phyloP scores from a whole-genome alignment of 2,329 filamentous ascomycete species.

The Phyllosticta citrichinensis region DNA sequence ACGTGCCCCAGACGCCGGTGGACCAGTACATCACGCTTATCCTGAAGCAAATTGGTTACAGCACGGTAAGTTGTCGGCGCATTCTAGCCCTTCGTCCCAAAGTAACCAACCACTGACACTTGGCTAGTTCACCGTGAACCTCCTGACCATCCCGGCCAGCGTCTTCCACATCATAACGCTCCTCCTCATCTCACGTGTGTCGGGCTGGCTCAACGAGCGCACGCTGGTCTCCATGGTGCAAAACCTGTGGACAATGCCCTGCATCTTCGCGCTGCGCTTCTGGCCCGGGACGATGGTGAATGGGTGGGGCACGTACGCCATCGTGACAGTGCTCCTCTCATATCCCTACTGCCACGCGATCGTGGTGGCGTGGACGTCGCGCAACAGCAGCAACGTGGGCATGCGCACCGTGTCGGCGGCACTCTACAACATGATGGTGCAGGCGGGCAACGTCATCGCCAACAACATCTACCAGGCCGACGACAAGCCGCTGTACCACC shows the following conservation, averaged over 20 bases:
- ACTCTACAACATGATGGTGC: slow-evolving; percentile 36
- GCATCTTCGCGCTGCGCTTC: slow-evolving; percentile 42
- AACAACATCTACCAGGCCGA: slow-evolving; percentile 41
- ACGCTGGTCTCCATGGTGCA: slow-evolving; percentile 39
- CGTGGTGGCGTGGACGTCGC: slow-evolving; percentile 29
- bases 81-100: background rate
- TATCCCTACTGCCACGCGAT: slow-evolving; percentile 45
- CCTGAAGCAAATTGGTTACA: slow-evolving; percentile 47
- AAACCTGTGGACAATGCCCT: slow-evolving; percentile 51
- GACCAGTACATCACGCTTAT: slow-evolving; percentile 45
- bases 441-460: slow-evolving; percentile 37
- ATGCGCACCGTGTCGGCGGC: slow-evolving; percentile 32
- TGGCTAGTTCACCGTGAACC: slow-evolving; percentile 45
- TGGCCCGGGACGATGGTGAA: slow-evolving; percentile 35
- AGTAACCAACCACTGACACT: background rate
- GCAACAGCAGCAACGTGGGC: slow-evolving; percentile 30
- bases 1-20: slow-evolving; percentile 44
- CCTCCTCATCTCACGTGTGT: slow-evolving; percentile 35
- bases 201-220: slow-evolving; percentile 37
- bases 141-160: slow-evolving; percentile 48
- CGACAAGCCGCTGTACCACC: slow-evolving; percentile 35
- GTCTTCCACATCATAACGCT: slow-evolving; percentile 32
- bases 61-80: slow-evolving; percentile 24
- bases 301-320: slow-evolving; percentile 42
- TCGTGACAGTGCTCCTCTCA: slow-evolving; percentile 40